Conservation (phyloP, 2,329 filamentous ascomycete species). For the Ophiosphaerella herpotricha region DNA sequence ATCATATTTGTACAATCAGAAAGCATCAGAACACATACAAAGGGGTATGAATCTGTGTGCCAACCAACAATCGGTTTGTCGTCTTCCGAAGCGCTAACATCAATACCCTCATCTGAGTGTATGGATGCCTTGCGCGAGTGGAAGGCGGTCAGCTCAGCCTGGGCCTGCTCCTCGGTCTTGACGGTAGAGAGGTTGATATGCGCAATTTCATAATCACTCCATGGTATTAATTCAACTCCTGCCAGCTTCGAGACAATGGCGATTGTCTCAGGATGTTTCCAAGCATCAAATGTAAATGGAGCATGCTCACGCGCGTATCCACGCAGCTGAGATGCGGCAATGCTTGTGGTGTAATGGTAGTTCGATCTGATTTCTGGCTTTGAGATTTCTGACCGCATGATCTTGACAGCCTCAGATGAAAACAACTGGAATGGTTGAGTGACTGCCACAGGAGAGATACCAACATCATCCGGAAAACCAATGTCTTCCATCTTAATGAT, state of each 20-base stretch:
- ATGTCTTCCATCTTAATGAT: constrained; percentile 66
- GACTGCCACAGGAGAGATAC: constrained; percentile 66
- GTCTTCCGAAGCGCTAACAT: constrained; percentile 52
- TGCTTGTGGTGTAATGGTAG: constrained; percentile 63
- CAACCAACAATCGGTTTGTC: constrained; percentile 63
- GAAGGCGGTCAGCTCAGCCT: constrained; percentile 49
- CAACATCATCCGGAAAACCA: constrained; percentile 58
- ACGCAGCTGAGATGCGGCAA: constrained; percentile 60
- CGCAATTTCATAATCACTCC: constrained; percentile 62
- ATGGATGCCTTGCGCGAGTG: constrained; percentile 44
- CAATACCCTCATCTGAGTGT: constrained; percentile 49
- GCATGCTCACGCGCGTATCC: constrained; percentile 63
- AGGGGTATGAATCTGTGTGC: constrained; percentile 69
- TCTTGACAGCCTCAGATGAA: constrained; percentile 62
- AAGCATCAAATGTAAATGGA: constrained; percentile 67
- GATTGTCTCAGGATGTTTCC: constrained; percentile 61
- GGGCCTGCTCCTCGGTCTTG: constrained; percentile 55
- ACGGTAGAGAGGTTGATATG: constrained; percentile 61
- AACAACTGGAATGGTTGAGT: constrained; percentile 70
- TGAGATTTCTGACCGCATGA: constrained; percentile 67
- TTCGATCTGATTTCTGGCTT: constrained; percentile 61
- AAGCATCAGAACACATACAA: constrained; percentile 72
- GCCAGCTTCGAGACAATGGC: constrained; percentile 61
- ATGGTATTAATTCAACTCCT: constrained; percentile 62
- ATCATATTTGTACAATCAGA: constrained; percentile 66